These are phyloP conservation scores for Cyclanthera cordifolia DNA, from an alignment of 306 rosid genomes.

Conservation along the genomic window DNA sequence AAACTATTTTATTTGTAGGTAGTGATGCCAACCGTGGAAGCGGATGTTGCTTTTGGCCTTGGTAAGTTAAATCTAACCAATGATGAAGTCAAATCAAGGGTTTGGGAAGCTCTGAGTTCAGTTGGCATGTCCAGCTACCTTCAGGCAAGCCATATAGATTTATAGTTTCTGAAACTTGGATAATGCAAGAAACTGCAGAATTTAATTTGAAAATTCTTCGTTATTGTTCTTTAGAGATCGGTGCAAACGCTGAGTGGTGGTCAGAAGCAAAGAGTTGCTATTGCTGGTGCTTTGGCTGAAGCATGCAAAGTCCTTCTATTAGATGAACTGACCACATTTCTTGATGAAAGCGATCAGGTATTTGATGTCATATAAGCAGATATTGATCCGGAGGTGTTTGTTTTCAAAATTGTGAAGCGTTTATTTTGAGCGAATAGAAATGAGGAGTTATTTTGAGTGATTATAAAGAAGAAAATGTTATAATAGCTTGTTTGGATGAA, in stretches of 20 bases:
- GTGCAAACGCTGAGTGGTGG: constrained; percentile 86
- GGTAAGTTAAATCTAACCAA: constrained; percentile 52
- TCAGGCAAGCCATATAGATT: constrained; percentile 37
- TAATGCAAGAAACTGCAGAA: background rate
- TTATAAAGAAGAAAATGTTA: no score
- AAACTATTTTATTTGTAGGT: constrained; percentile 29
- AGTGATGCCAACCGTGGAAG: constrained; percentile 80
- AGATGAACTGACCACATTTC: constrained; percentile 80
- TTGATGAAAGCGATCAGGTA: constrained; percentile 84
- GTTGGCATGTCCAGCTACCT: constrained; percentile 55
- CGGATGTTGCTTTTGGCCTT: constrained; percentile 84
- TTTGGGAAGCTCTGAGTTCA: constrained; percentile 49
- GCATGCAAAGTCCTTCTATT: constrained; percentile 67
- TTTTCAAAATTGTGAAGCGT: no score
- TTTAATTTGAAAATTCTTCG: background rate
- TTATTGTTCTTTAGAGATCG: constrained; percentile 42
- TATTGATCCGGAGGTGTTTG: no score
- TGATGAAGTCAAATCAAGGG: constrained; percentile 61
- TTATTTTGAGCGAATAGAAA: no score
- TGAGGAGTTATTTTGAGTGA: no score
- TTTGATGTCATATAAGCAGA: background rate
- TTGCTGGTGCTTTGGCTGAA: constrained; percentile 88
- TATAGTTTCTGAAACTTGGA: background rate
- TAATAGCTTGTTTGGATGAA: no score
- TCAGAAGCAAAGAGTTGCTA: constrained; percentile 87